Base-by-base conservation (phyloP, 768 basidiomycete genomes). In the Trametes gibbosa region DNA sequence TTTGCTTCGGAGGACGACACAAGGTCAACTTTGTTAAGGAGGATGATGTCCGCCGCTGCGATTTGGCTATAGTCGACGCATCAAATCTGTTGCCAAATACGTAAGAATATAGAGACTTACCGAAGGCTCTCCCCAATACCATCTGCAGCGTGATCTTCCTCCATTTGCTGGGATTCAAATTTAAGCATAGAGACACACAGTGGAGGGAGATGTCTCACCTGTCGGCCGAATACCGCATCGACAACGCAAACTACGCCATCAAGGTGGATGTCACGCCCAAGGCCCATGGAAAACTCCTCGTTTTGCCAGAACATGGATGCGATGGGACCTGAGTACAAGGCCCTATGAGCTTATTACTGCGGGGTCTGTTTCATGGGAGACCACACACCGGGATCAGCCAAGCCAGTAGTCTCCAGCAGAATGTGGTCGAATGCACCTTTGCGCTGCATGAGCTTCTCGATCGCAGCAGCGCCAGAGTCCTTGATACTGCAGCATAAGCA, bases 401-500 rank as follows among this genome's bases (percentile, higher is more conserved):
- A 79, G 0, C 96, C 96, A 0, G 97, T 98, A 1, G 96, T 91
- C 74, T 99, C 97, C 16, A 99, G 79, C 42, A 99, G 76, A 63
- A 99, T 97, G 72, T 98, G 89, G 73, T 98, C 97, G 69, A 98
- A 95, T 1, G 84, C 82, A 24, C 93, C 94, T 68, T 89, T 92
- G 53, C 84, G 82, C 64, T 81, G 76, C 90, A 95, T 92, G 56
- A 98, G 77, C 67, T 90, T 90, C 72, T 97, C 93, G 53, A 99
- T 97, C 7, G 97, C 94, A 21, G 94, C 91, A 0, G 91, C 81
- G 2, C 97, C 97, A 12, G 86, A 79, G 70, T 98, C 95, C 67
- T 97, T 96, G 75, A 98, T 92, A 59, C 94, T 95, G 71, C 97
- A 99, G 73, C 97, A 99, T n/a, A 99, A 72, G 72, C 97, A 98